Base-by-base conservation (phyloP, 805 yeast genomes). In the Yarrowia sp. region DNA sequence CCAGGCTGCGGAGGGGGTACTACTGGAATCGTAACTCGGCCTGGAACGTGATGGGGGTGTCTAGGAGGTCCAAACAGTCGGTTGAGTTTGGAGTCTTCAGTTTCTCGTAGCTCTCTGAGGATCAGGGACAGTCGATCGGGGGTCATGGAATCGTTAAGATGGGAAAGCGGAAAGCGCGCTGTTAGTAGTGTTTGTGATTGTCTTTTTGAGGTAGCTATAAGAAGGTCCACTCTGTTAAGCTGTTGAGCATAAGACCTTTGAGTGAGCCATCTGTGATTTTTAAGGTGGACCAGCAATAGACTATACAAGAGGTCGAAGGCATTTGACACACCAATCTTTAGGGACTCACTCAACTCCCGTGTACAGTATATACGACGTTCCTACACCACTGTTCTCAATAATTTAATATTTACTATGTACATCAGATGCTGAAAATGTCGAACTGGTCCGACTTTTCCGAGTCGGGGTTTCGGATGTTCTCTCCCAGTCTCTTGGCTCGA, bases 401-500 rank as follows among this genome's bases (percentile, higher is more conserved):
- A 53, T 14, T 53, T 52, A 52, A 53, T 49, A 22, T 22, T n/a
- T 52, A 41, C 50, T 59, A 59, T 59, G 19, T 59, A 59, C 65
- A 63, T 63, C 26, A 63, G 15, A 63, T 36, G 46, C 40, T 63
- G 46, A 63, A 63, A 15, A 63, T 38, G 26, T 63, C 67, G n/a
- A 63, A 63, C 11, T 48, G 40, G 10, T 56, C 19, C 2, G 15
- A 5, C 9, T 46, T 40, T n/a, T 48, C 67, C 40, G 48, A 14
- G 42, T 43, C 42, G 32, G 65, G 65, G 48, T 63, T 63, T 22
- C 43, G 11, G 10, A 49, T 40, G 3, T 48, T 22, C 15, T 48
- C 67, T 7, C 22, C 48, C n/a, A 63, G 40, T 2, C 14, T 8
- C 38, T 22, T 63, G 12, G 16, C 16, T 40, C 67, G 43, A 7